Evolutionary conservation across 2,329 filamentous ascomycete species (phyloP).

Genomic region (Alternaria longipes): DNA sequence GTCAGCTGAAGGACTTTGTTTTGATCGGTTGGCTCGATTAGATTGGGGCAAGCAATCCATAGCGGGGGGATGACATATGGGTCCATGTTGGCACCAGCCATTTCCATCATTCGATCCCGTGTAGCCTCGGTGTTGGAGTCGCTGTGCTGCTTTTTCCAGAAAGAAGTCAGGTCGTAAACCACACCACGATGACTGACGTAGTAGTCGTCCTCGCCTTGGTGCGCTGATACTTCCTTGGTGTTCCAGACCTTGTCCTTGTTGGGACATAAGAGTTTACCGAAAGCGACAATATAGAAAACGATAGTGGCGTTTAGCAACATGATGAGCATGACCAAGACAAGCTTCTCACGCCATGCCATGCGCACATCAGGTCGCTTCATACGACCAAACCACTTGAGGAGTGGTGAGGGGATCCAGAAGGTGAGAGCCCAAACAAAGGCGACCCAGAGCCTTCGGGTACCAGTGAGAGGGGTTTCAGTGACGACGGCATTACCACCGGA

Average conservation of each 20-base stretch:
- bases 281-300: slow-evolving; percentile 90
- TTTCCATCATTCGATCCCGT: slow-evolving; percentile 73
- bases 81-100: slow-evolving; percentile 81
- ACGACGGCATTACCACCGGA: slow-evolving; percentile 79
- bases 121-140: slow-evolving; percentile 71
- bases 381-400: slow-evolving; percentile 81
- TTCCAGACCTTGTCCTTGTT: slow-evolving; percentile 92
- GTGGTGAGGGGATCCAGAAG: slow-evolving; percentile 91
- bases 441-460: slow-evolving; percentile 79
- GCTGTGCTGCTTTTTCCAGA: slow-evolving; percentile 86
- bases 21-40: slow-evolving; percentile 62
- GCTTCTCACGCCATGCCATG: slow-evolving; percentile 96
- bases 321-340: slow-evolving; percentile 84
- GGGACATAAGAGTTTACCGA: slow-evolving; percentile 86
- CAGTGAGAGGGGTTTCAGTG: slow-evolving; percentile 71
- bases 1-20: slow-evolving; percentile 65
- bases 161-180: slow-evolving; percentile 92
- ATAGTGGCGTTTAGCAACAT: slow-evolving; percentile 80
- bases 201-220: slow-evolving; percentile 78
- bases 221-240: slow-evolving; percentile 71
- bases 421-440: slow-evolving; percentile 84
- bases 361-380: slow-evolving; percentile 98
- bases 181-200: slow-evolving; percentile 87
- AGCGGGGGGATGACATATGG: slow-evolving; percentile 87
- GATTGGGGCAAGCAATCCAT: slow-evolving; percentile 74